Evolutionary conservation across 148 eudicot genomes (phyloP), one percentile per base, ranked within the genome.

Genomic region (Fallopia convolvulus): DNA sequence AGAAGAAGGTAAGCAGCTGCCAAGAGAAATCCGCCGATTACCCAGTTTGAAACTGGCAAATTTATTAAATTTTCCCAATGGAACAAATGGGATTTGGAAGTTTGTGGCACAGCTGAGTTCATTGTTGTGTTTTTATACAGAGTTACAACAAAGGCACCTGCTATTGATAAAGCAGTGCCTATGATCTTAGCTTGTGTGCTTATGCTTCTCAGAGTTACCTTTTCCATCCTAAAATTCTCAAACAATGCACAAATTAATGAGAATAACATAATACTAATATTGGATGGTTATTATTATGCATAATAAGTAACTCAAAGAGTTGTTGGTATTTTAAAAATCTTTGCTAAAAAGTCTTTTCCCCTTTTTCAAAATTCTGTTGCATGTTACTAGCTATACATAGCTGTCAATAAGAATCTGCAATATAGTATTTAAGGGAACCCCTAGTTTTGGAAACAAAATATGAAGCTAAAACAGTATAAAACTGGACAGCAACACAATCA

Each of bases 91-190:
- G 44, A 42, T 15, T 36, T 20, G 10, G 52, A 21, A 42, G 50
- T 42, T n/a, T 70, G 21, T 36, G 74, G 47, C 48, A 42, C 1
- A 39, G 76, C 72, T 36, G 80, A 74, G 55, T 70, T 23, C 36
- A 84, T 17, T 50, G 85, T 8, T 7, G 86, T 87, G 61, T 20
- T 6, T 77, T 82, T 84, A 72, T 87, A 90, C 17, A 90, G 82
- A 26, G 84, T 85, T 58, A 83, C 83, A 36, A 87, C 79, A 56
- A 83, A 82, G 42, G 91, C 90, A 75, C 94, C 94, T 72, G 82
- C 72, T 80, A 90, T 83, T n/a, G 89, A 86, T 23, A 88, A 50
- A 14, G 82, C 76, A 20, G 90, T 87, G 17, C 93, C 93, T 58
- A 88, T 3, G 71, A 76, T 46, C 80, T 90, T 88, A 4, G 87